These are phyloP conservation scores for Aspergillus avenaceus DNA, from an alignment of 495 filamentous ascomycete species.

Conservation along the genomic window DNA sequence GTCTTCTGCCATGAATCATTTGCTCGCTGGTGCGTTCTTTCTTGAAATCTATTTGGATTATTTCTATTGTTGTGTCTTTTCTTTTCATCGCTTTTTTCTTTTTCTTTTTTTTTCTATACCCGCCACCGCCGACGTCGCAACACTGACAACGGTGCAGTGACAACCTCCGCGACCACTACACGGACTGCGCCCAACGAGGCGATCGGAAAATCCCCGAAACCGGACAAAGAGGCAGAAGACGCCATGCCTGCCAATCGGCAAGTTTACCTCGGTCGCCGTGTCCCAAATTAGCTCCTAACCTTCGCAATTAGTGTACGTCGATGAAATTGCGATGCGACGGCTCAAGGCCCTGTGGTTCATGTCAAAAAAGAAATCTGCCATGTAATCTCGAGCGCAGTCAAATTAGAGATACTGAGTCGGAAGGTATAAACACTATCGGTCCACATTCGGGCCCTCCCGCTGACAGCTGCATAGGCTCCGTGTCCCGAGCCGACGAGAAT, in stretches of 20 bases:
- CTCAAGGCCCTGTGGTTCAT: slow-evolving; percentile 42
- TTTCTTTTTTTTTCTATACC: not conserved
- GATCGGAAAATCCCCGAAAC: slow-evolving; percentile 42
- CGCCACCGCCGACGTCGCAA: not conserved
- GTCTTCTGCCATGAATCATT: slow-evolving; percentile 42
- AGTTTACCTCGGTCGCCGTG: slow-evolving; percentile 1
- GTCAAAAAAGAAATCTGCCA: slow-evolving; percentile 37
- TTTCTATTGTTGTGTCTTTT: not conserved
- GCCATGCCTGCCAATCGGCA: slow-evolving; percentile 47
- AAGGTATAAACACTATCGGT: not conserved
- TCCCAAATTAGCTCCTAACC: slow-evolving; percentile 2
- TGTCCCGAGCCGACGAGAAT: slow-evolving; percentile 21
- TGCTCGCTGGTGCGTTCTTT: slow-evolving; percentile 38
- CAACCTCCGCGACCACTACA: slow-evolving; percentile 45
- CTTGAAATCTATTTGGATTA: not conserved
- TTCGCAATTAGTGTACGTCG: slow-evolving; percentile 36
- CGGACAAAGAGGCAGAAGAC: slow-evolving; percentile 40
- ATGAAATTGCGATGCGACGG: slow-evolving; percentile 53
- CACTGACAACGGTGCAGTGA: slow-evolving; percentile 36
- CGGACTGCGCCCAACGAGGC: slow-evolving; percentile 37
- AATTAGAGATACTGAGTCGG: slow-evolving; percentile 7
- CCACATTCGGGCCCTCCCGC: not conserved
- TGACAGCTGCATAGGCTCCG: slow-evolving; percentile 16
- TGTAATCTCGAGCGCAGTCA: slow-evolving; percentile 38
- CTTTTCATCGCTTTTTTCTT: not conserved